Conservation (phyloP, 345 rosid genomes). For the Punica granatum region DNA sequence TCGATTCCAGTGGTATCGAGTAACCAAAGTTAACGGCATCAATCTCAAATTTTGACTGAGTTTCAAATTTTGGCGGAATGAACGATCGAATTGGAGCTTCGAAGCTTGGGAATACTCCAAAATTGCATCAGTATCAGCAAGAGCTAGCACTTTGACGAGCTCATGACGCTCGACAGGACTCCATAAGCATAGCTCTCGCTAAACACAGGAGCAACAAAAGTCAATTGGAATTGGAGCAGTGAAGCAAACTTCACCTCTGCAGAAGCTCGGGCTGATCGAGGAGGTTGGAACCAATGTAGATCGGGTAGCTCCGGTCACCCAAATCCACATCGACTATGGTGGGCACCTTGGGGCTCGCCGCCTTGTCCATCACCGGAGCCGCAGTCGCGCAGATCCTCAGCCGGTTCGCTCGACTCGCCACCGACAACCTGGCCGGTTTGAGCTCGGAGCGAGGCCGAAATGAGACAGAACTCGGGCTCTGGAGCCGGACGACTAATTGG, state of each 20-base stretch:
- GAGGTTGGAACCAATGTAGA: constrained; percentile 85
- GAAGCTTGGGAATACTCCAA: not conserved
- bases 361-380: constrained; percentile 56
- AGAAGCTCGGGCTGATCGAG: constrained; percentile 74
- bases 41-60: not conserved
- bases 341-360: constrained; percentile 35
- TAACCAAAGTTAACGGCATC: not conserved
- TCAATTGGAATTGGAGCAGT: not conserved
- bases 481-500: constrained; percentile 14
- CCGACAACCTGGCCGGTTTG: constrained; percentile 18
- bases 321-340: constrained; percentile 80
- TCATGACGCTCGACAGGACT: not conserved
- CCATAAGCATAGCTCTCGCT: not conserved
- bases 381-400: constrained; percentile 37
- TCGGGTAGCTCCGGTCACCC: constrained; percentile 90
- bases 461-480: constrained; percentile 22
- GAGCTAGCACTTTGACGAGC: not conserved
- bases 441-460: constrained; percentile 19
- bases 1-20: not conserved
- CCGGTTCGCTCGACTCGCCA: constrained; percentile 12
- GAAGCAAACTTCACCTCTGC: constrained; percentile 42
- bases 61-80: not conserved
- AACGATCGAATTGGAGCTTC: not conserved
- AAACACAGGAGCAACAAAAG: not conserved
- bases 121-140: not conserved